Evolutionary conservation across 371 early-diverging fungal species (phyloP), one percentile per base, ranked within the genome.

Genomic region (Phascolomyces articulosus): DNA sequence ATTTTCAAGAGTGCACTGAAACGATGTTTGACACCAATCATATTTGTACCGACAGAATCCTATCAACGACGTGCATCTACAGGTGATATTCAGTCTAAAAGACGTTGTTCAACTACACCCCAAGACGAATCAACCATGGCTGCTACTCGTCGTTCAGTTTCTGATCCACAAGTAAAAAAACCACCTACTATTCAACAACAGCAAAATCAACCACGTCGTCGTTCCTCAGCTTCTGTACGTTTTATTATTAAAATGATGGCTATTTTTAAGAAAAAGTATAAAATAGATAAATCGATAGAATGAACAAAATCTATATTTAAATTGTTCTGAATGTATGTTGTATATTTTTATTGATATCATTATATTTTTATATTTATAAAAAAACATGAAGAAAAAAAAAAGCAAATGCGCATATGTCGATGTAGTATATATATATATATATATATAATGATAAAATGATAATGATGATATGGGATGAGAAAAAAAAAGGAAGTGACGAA

Each of bases 1-100:
- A 59, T 65, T 16, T 65, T 65, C 24, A 58, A 28, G 26, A 15
- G 40, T 41, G 60, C 54, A 16, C 53, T 65, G 9, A 65, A 58
- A 54, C 65, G 59, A 4, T 58, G 53, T 38, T 26, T 27, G 26
- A 59, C 59, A 7, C 65, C 65, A 0, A 41, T 65, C 9, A 40
- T 51, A 20, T 38, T 65, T 40, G 65, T 65, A 16, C 65, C 34
- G 15, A 55, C 54, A 10, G 23, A 44, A 26, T 4, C 47, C 11
- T 55, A 26, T 9, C 9, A 40, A 41, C 63, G 54, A 1, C 38
- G 56, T 15, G 34, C 40, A 48, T 63, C 63, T 6, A 40, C 63
- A 16, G 63, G 55, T 1, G 62, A 55, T 29, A 40, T 55, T 27
- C 61, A 60, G 9, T 56, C 64, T 55, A 60, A 20, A 40, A 53